These are phyloP conservation scores for Sclerotinia sclerotiorum DNA, from an alignment of 2,329 filamentous ascomycete species.

Conservation along the genomic window DNA sequence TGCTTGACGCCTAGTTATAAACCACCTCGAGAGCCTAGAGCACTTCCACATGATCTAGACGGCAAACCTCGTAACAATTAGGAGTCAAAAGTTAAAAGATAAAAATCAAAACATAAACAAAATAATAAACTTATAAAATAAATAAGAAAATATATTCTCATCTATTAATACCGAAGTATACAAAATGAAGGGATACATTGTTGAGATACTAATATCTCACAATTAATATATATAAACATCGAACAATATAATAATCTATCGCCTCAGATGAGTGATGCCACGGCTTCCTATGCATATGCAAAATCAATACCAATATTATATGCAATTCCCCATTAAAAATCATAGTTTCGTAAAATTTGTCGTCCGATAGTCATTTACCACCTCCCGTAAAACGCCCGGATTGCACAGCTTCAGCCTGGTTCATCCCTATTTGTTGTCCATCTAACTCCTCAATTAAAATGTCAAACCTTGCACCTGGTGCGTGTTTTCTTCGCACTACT, in stretches of 20 bases:
- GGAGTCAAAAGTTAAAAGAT: too few species aligned
- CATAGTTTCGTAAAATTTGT: not conserved
- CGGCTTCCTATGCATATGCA: not conserved
- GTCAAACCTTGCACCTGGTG: not conserved
- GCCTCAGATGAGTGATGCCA: not conserved
- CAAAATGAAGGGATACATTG: not conserved
- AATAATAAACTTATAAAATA: too few species aligned
- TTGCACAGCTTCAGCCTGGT: not conserved
- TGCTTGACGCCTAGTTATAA: too few species aligned
- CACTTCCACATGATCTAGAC: too few species aligned
- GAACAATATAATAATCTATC: not conserved
- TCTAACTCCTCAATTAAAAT: not conserved
- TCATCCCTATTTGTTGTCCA: not conserved
- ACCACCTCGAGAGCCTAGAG: too few species aligned
- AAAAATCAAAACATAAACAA: too few species aligned
- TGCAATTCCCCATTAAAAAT: not conserved
- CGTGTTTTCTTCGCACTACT: slow-evolving; percentile 40
- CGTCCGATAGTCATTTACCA: not conserved
- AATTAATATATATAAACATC: not conserved
- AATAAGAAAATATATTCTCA: too few species aligned
- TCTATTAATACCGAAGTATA: not conserved
- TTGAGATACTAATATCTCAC: not conserved
- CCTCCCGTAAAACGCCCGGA: not conserved
- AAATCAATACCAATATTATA: not conserved
- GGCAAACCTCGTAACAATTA: too few species aligned